Evolutionary conservation across 331 rosid species (phyloP).

Genomic region (Rhamnella rubrinervis): DNA sequence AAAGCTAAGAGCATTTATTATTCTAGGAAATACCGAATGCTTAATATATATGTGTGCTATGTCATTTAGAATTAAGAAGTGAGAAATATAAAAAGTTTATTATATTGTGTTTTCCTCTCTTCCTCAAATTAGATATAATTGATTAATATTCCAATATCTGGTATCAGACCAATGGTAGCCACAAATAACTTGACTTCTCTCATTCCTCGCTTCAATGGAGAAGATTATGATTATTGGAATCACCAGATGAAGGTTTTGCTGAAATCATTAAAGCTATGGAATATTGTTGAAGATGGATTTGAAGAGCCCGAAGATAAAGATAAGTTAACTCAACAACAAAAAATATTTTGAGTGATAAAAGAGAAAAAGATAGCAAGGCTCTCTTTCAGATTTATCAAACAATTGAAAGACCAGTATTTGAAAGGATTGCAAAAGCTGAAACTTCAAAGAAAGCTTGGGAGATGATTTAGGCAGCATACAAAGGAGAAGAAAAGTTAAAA

Average conservation of each 20-base stretch:
- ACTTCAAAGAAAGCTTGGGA: not conserved
- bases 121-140: no score
- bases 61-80: no score
- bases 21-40: no score
- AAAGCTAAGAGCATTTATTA: no score
- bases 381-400: no score
- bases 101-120: no score
- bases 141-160: no score
- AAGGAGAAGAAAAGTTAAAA: not conserved
- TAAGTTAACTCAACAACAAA: not conserved
- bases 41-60: no score
- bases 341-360: no score
- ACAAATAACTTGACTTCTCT: not conserved
- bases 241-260: not conserved
- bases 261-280: not conserved
- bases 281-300: not conserved
- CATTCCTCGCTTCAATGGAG: not conserved
- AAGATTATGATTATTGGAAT: not conserved
- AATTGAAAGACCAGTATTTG: not conserved
- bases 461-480: not conserved
- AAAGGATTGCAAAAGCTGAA: not conserved
- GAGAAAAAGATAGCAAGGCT: no score
- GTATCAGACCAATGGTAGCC: no score
- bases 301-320: not conserved
- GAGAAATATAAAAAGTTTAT: no score